A percentile compares a stretch with the other conserved stretches of the same genome.
phyloP scores from a whole-genome alignment of 1,284 basidiomycete species.

The Salmacisia buchloeana region DNA sequence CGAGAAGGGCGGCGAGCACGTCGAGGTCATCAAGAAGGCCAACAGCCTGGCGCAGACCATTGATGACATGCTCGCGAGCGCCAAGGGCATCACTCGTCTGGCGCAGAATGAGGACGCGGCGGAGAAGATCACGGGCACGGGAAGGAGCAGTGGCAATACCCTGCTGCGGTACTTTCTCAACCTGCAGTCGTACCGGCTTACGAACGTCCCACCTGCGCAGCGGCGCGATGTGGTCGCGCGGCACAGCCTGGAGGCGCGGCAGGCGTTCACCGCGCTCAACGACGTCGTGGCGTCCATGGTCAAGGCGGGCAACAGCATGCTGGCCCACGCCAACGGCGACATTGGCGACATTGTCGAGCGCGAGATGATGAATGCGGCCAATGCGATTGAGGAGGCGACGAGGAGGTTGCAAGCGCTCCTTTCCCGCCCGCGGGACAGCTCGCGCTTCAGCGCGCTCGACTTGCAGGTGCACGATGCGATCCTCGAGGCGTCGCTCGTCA shows the following conservation, averaged over 20 bases:
- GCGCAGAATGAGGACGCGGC: constrained; percentile 82
- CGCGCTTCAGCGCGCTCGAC: constrained; percentile 80
- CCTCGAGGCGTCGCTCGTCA: constrained; percentile 82
- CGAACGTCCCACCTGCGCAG: constrained; percentile 57
- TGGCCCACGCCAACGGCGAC: constrained; percentile 79
- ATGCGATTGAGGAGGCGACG: constrained; percentile 89
- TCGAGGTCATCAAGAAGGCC: constrained; percentile 95
- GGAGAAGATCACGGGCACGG: constrained; percentile 80
- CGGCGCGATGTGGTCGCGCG: constrained; percentile 82
- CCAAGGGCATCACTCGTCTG: constrained; percentile 91
- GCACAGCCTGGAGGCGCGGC: constrained; percentile 78
- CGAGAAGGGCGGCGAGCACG: constrained; percentile 84
- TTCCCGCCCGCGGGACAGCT: constrained; percentile 75
- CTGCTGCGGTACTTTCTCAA: constrained; percentile 89
- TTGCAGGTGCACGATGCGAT: constrained; percentile 98
- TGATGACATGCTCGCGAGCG: constrained; percentile 82
- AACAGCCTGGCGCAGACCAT: constrained; percentile 93
- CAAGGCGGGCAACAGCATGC: constrained; percentile 72
- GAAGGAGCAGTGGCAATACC: constrained; percentile 77
- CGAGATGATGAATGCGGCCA: constrained; percentile 90
- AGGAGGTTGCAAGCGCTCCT: constrained; percentile 83
- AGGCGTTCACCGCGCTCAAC: constrained; percentile 75
- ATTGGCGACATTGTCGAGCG: constrained; percentile 93
- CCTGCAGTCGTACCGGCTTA: constrained; percentile 86
- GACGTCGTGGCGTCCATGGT: constrained; percentile 79